Conservation (phyloP, 2,329 filamentous ascomycete genomes). For the Colletotrichum neosansevieriae region DNA sequence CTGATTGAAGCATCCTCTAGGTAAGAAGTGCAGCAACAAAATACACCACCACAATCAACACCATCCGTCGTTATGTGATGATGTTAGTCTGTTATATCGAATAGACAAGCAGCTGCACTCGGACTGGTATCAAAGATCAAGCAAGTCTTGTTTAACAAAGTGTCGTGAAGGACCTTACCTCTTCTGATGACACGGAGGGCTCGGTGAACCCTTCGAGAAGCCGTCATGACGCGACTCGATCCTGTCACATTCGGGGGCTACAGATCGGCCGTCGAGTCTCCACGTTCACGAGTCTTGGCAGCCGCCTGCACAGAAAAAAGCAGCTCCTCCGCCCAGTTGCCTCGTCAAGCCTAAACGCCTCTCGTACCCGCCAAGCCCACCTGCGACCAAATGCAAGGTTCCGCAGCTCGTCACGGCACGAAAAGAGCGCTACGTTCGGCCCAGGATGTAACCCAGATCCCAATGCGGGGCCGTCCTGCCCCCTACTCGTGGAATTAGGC, state of each 20-base stretch:
- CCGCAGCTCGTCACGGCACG: not conserved
- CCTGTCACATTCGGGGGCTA: not conserved
- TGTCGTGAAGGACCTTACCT: too few species aligned
- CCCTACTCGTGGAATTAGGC: conserved; percentile 34
- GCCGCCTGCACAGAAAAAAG: not conserved
- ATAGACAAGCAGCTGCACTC: too few species aligned
- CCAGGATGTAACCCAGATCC: conserved; percentile 23
- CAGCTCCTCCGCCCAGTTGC: conserved; percentile 7
- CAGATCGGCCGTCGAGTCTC: conserved; percentile 5
- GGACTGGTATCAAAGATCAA: too few species aligned
- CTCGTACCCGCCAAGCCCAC: not conserved
- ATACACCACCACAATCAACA: too few species aligned
- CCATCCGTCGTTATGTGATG: too few species aligned
- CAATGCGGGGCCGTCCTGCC: conserved; percentile 1
- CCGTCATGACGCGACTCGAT: not conserved
- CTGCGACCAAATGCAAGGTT: conserved; percentile 11
- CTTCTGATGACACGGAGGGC: too few species aligned
- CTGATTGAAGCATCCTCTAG: too few species aligned
- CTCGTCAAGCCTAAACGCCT: conserved; percentile 30
- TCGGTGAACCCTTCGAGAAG: not conserved
- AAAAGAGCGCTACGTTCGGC: not conserved
- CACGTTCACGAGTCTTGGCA: conserved; percentile 23
- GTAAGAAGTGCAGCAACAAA: too few species aligned
- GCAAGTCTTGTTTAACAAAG: too few species aligned
- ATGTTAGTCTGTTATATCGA: too few species aligned